Evolutionary conservation across 169 alveolate species (phyloP).

Genomic region (Babesia bovis): DNA sequence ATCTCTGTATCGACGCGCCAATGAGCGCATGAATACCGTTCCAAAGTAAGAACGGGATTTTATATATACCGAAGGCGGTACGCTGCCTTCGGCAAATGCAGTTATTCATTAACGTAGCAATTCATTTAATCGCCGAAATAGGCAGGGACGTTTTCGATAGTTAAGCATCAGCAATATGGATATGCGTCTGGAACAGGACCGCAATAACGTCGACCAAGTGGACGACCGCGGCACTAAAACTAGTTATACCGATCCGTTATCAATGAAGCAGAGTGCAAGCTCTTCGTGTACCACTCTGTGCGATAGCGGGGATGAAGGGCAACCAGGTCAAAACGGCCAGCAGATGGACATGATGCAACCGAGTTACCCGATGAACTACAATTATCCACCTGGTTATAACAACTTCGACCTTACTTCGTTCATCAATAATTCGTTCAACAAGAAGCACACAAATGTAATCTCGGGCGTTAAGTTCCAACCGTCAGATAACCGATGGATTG

Average conservation of each 20-base stretch:
- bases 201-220: not conserved
- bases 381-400: conserved; percentile 13
- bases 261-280: conserved; percentile 7
- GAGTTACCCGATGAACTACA: conserved; percentile 21
- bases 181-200: too few relatives aligned
- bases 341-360: conserved; percentile 18
- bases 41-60: too few relatives aligned
- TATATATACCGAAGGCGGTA: too few relatives aligned
- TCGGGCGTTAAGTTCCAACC: conserved; percentile 79
- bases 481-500: conserved; percentile 81
- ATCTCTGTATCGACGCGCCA: too few relatives aligned
- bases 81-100: too few relatives aligned
- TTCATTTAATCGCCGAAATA: too few relatives aligned
- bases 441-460: conserved; percentile 38
- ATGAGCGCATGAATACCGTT: too few relatives aligned
- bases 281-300: conserved; percentile 62
- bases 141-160: too few relatives aligned
- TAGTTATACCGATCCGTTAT: not conserved
- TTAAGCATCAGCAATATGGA: too few relatives aligned
- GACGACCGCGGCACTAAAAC: conserved; percentile 4
- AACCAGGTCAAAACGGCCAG: not conserved
- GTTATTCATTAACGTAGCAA: too few relatives aligned
- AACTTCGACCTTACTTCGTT: conserved; percentile 21
- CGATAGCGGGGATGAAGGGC: conserved; percentile 57
- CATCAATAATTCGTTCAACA: conserved; percentile 24